Conservation (phyloP, 2,329 filamentous ascomycete genomes). For the Fusarium duplospermum region DNA sequence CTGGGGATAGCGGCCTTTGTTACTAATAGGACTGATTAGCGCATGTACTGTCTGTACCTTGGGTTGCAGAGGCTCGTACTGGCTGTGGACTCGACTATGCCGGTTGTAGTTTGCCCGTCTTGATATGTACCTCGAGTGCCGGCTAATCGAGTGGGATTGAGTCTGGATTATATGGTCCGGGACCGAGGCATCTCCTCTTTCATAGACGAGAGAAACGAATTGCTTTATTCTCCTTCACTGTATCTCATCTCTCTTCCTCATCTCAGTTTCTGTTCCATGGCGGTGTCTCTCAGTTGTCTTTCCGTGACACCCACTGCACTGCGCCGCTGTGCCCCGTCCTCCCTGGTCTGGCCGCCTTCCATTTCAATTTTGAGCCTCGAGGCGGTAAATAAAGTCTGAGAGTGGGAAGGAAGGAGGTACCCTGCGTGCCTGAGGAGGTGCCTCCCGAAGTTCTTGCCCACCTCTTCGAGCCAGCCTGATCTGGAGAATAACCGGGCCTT, state of each 20-base stretch:
- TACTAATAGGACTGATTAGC: background rate
- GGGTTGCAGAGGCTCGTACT: background rate
- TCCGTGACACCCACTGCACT: slow-evolving; percentile 22
- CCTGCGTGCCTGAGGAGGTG: background rate
- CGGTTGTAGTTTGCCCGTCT: background rate
- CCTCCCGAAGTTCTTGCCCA: background rate
- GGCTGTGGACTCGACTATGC: background rate
- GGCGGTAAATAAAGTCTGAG: background rate
- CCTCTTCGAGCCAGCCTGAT: background rate
- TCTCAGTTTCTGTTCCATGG: background rate
- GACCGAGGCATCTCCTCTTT: background rate
- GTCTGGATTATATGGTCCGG: background rate
- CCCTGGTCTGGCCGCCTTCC: background rate
- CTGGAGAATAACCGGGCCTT: slow-evolving; percentile 3
- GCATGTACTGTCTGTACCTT: background rate
- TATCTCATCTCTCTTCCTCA: slow-evolving; percentile 13
- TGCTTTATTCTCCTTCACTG: slow-evolving; percentile 12
- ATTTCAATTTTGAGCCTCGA: background rate
- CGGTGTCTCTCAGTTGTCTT: slow-evolving; percentile 8
- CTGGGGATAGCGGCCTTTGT: background rate
- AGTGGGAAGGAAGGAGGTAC: background rate
- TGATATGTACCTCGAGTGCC: background rate
- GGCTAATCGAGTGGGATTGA: background rate
- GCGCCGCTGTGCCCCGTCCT: background rate
- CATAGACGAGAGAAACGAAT: background rate